A percentile compares a stretch with the other conserved stretches of the same genome.
phyloP scores from a whole-genome alignment of 331 rosid genomes.

The Malus hybrid region DNA sequence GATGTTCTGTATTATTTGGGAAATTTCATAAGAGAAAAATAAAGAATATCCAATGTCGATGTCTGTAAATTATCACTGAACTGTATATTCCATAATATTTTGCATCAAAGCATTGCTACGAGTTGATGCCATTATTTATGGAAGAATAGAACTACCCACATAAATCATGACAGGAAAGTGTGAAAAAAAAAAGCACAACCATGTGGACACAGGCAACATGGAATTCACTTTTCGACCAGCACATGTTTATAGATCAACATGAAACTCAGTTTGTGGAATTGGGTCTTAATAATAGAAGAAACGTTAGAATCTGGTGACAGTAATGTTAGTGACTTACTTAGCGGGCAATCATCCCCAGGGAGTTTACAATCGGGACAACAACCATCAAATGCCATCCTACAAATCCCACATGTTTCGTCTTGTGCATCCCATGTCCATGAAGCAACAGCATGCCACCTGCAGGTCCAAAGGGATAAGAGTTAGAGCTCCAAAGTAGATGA shows the following conservation, averaged over 20 bases:
- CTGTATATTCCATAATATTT: neutral
- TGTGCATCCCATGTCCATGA: constrained; percentile 1
- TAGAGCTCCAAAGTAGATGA: neutral
- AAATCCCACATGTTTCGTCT: constrained; percentile 37
- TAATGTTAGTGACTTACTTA: constrained; percentile 40
- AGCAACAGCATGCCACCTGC: constrained; percentile 73
- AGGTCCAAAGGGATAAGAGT: neutral
- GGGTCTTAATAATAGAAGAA: neutral
- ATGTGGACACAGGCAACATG: neutral
- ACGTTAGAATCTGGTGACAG: neutral
- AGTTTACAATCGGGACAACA: constrained; percentile 90
- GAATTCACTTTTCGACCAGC: neutral
- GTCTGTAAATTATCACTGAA: neutral
- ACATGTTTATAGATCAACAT: neutral
- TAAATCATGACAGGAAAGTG: neutral
- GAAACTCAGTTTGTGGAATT: neutral
- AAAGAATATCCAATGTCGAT: neutral
- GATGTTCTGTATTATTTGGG: neutral
- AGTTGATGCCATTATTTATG: neutral
- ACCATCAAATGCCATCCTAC: constrained; percentile 96
- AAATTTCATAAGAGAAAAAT: neutral
- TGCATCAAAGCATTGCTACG: neutral
- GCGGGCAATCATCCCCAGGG: constrained; percentile 86
- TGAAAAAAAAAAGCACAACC: neutral
- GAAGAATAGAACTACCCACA: neutral